A percentile compares a stretch with the other conserved stretches of the same genome.
phyloP scores from a whole-genome alignment of 1,139 yeast genomes.

The Petasospora fabianii region DNA sequence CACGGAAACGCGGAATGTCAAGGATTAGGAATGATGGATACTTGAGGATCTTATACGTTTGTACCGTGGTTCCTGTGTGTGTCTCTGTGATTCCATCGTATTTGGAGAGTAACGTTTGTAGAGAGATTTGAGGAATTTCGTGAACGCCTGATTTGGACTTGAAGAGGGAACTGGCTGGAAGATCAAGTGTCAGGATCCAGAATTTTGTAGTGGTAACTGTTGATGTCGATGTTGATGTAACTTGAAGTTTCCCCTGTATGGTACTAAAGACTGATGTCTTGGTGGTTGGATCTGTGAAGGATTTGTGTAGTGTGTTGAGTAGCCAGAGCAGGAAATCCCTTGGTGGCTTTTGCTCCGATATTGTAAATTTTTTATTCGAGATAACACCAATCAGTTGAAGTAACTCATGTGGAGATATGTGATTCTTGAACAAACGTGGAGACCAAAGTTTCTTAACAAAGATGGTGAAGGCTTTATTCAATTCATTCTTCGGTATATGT shows the following conservation, averaged over 20 bases:
- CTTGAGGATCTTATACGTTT: constrained; percentile 36
- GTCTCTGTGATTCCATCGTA: constrained; percentile 39
- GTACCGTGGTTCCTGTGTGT: constrained; percentile 27
- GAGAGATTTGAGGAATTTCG: constrained; percentile 49
- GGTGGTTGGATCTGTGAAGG: no score
- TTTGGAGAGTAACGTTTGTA: constrained; percentile 45
- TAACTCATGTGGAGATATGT: constrained; percentile 66
- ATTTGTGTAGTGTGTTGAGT: constrained; percentile 44
- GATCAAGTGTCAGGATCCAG: constrained; percentile 54
- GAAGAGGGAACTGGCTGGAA: constrained; percentile 58
- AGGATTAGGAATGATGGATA: constrained; percentile 54
- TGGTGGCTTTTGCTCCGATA: constrained; percentile 45
- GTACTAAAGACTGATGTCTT: no score
- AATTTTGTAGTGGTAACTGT: constrained; percentile 38
- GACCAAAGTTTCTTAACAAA: constrained; percentile 65
- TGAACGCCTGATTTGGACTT: constrained; percentile 37
- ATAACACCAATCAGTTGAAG: constrained; percentile 43
- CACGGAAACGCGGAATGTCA: constrained; percentile 52
- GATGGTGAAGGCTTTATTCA: constrained; percentile 39
- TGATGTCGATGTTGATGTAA: neutral
- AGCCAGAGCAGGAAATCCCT: constrained; percentile 57
- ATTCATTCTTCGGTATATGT: constrained; percentile 20
- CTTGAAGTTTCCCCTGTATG: no score
- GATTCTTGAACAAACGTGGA: constrained; percentile 49
- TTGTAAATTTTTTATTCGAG: constrained; percentile 42